Evolutionary conservation across 2,329 filamentous ascomycete genomes (phyloP).

Genomic region (Trichocomaceae sp.): DNA sequence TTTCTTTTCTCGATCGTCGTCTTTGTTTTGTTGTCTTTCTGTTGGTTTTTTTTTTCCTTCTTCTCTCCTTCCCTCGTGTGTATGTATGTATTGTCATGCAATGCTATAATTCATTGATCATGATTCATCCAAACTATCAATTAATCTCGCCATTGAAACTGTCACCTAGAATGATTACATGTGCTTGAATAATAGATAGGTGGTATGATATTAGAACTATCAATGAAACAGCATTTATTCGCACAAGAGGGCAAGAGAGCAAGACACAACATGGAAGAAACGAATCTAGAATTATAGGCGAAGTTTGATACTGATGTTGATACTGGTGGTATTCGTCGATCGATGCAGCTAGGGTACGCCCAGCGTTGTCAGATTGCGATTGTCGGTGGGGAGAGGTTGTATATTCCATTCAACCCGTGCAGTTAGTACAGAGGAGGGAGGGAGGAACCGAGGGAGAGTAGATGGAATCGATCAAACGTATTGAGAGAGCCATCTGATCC

Average conservation of each 20-base stretch:
- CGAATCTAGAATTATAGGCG: background rate
- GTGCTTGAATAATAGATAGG: background rate
- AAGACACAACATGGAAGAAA: background rate
- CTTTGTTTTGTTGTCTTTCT: background rate
- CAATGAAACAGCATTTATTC: background rate
- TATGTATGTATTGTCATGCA: constrained; percentile 16
- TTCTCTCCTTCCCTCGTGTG: background rate
- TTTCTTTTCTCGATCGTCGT: constrained; percentile 4
- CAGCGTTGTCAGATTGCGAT: background rate
- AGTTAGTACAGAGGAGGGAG: background rate
- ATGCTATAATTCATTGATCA: background rate
- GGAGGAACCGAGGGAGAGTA: background rate
- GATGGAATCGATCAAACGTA: constrained; percentile 58
- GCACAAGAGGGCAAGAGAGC: background rate
- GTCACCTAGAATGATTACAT: too few relatives aligned
- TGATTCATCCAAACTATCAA: too few relatives aligned
- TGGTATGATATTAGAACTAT: background rate
- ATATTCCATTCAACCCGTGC: background rate
- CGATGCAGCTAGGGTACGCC: background rate
- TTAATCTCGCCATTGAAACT: too few relatives aligned
- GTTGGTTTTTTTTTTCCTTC: background rate
- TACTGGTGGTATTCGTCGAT: background rate
- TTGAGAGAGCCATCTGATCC: constrained; percentile 85
- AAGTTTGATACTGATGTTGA: background rate
- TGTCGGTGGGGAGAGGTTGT: background rate